A percentile compares a stretch with the other conserved stretches of the same genome.
Evolutionary conservation across 139 green algal species (phyloP).

Genomic region (Dunaliella primolecta): DNA sequence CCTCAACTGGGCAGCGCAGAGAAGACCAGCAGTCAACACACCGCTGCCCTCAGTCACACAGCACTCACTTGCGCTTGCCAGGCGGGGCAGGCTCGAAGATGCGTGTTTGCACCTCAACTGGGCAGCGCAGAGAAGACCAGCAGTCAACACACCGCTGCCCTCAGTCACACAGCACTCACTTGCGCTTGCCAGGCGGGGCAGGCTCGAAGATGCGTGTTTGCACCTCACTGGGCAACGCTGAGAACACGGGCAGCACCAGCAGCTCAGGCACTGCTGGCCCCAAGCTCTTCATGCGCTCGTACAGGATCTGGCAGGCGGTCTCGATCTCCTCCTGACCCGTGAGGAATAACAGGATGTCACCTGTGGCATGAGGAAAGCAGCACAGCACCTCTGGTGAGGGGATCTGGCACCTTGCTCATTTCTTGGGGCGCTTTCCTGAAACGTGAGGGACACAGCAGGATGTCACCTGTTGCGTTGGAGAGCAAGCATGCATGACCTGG

Average conservation of each 20-base stretch:
- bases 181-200: constrained; percentile 85
- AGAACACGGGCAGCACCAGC: constrained; percentile 25
- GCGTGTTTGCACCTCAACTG: constrained; percentile 41
- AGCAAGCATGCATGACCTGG: no score
- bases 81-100: background rate
- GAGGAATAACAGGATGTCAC: constrained; percentile 87
- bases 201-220: constrained; percentile 91
- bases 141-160: background rate
- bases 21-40: no score
- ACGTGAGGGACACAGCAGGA: no score
- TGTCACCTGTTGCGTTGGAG: no score
- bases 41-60: constrained; percentile 43
- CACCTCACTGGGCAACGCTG: constrained; percentile 47
- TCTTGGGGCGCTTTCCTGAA: no score
- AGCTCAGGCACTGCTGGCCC: constrained; percentile 57
- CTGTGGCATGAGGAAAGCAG: constrained; percentile 17
- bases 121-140: constrained; percentile 27
- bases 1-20: constrained; percentile 50
- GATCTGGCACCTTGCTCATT: no score
- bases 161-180: constrained; percentile 55
- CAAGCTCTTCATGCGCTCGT: constrained; percentile 91
- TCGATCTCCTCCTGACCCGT: constrained; percentile 95
- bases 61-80: constrained; percentile 63
- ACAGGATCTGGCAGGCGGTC: constrained; percentile 82
- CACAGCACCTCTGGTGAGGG: no score